Percentiles rank a stretch among this genome's conserved stretches.
Evolutionary conservation across 176 grass and related monocot species (phyloP).

Genomic region (Elaeis guineensis): DNA sequence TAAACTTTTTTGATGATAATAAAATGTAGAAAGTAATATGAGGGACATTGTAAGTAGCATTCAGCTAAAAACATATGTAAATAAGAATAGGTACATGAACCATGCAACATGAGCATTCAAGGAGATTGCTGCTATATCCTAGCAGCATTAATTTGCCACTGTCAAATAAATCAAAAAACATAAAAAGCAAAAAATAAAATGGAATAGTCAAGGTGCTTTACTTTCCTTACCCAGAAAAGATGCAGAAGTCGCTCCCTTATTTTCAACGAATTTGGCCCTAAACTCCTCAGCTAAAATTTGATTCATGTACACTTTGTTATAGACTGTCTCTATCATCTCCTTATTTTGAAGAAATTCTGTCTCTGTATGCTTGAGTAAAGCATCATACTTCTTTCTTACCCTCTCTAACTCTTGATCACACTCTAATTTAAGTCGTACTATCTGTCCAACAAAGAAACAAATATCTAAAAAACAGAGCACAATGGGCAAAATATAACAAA

Average conservation of each 20-base stretch:
- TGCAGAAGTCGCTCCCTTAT: constrained; percentile 16
- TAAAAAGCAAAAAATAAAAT: background rate
- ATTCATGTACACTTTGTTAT: constrained; percentile 57
- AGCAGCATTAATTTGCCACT: too few species aligned
- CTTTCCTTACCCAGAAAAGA: constrained; percentile 25
- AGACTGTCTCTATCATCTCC: constrained; percentile 44
- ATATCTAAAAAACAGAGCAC: constrained; percentile 10
- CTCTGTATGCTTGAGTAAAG: constrained; percentile 50
- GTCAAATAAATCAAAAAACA: too few species aligned
- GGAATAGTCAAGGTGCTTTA: background rate
- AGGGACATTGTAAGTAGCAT: too few species aligned
- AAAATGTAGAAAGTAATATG: too few species aligned
- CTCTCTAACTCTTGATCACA: constrained; percentile 64
- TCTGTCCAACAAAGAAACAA: constrained; percentile 39
- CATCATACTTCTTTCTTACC: constrained; percentile 64
- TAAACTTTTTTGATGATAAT: too few species aligned
- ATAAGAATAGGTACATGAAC: too few species aligned
- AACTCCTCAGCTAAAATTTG: constrained; percentile 87
- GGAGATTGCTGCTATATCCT: too few species aligned
- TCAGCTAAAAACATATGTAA: too few species aligned
- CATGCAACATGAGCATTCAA: too few species aligned
- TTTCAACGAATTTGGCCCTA: constrained; percentile 73
- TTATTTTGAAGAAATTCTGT: constrained; percentile 42
- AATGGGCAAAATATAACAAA: constrained; percentile 10
- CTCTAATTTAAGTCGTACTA: constrained; percentile 36